Evolutionary conservation across 129 eudicot species (phyloP), one percentile per base, ranked within the genome.

Genomic region (Solidago caesia): DNA sequence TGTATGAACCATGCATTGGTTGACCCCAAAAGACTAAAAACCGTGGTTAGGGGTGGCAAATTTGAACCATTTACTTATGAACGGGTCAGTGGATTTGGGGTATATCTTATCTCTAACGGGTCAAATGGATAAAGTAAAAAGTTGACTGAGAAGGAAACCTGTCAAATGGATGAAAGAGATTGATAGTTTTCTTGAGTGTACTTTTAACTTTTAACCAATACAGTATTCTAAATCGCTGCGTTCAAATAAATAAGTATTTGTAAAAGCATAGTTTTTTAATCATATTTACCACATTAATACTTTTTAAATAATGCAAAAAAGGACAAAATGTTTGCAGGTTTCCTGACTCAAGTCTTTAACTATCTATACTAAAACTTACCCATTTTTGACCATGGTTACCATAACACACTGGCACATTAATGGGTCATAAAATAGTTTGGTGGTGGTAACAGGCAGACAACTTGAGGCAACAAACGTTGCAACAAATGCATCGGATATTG

Each of bases 401-500:
- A 7, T 3, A 3, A 27, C 44, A 26, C 66, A 27, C 44, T 33
- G 8, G 41, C 16, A 14, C 26, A 10, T 16, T 26, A 47, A 6
- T 61, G 43, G 10, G 15, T 63, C 45, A 12, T 63, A 45, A 63
- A 15, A 56, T 75, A 8, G n/a, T 43, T 26, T 73, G 41, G 48
- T 73, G 26, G 71, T 68, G 47, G 33, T 68, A 52, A 67, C 92
- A 88, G 92, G 92, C 92, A 5, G 92, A 88, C 82, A 85, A 88
- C 77, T 82, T 88, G 56, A 81, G 92, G 62, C 87, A 88, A 63
- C 92, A 88, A 73, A 88, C 92, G 1, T 74, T 88, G 73, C 89
- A 88, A 69, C 89, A 88, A 79, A 71, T 88, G 85, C 92, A 88
- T 70, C 77, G 89, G 16, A 80, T 85, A 60, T 70, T 88, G 75